Evolutionary conservation across 768 basidiomycete genomes (phyloP).

Genomic region (Boletus coccyginus): DNA sequence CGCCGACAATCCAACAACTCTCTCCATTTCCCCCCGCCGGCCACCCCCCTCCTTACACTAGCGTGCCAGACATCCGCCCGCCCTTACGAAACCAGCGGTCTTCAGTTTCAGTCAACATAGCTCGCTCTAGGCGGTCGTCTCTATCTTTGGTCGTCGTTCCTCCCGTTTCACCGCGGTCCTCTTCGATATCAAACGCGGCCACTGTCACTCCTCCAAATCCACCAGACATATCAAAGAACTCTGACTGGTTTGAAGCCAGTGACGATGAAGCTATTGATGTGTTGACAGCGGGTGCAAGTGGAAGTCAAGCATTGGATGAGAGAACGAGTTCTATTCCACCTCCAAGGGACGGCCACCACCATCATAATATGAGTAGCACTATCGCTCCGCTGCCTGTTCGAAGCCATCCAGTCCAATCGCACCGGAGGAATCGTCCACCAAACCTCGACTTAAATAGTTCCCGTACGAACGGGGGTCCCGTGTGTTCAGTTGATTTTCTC

Average conservation of each 20-base stretch:
- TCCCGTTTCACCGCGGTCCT: constrained; percentile 33
- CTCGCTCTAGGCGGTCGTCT: constrained; percentile 52
- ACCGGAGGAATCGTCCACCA: constrained; percentile 58
- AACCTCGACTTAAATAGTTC: constrained; percentile 62
- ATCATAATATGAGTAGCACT: constrained; percentile 16
- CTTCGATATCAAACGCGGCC: constrained; percentile 35
- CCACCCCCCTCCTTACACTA: constrained; percentile 65
- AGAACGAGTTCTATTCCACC: constrained; percentile 58
- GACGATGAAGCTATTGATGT: constrained; percentile 87
- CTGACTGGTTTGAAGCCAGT: constrained; percentile 74
- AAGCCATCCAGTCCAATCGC: constrained; percentile 27
- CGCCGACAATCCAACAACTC: constrained; percentile 25
- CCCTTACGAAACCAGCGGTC: constrained; percentile 41
- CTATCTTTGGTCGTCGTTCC: constrained; percentile 57
- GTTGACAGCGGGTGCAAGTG: constrained; percentile 77
- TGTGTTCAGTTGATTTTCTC: constrained; percentile 49
- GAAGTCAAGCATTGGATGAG: constrained; percentile 79
- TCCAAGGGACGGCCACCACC: constrained; percentile 27
- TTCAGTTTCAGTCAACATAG: constrained; percentile 39
- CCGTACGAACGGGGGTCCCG: constrained; percentile 30
- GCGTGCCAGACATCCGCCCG: constrained; percentile 32
- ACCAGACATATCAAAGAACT: constrained; percentile 46
- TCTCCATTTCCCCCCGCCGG: constrained; percentile 36
- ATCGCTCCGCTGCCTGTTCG: constrained; percentile 28
- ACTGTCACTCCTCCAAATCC: constrained; percentile 34